Evolutionary conservation across 768 basidiomycete species (phyloP), one percentile per base, ranked within the genome.

Genomic region (Tricholoma hemisulphureum): DNA sequence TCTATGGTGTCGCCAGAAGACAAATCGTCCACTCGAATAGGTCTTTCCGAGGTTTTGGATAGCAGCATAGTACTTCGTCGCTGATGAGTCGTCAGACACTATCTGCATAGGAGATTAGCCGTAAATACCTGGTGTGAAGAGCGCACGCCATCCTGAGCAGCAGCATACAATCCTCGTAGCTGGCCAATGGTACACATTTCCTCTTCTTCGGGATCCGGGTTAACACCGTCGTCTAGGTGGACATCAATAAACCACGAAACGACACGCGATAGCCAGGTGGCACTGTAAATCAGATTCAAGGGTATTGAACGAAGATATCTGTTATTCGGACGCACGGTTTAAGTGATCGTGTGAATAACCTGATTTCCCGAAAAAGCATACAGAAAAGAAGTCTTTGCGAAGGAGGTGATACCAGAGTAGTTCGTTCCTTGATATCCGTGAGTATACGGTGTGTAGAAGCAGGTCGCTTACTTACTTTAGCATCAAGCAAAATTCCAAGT

Each of bases 311-410:
- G 52, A 13, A 51, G n/a, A 46, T 9, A 13, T 51, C 23, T 21
- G 16, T 16, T 37, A 20, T 2, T 21, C 20, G 26, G 24, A 67
- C 84, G 41, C 69, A 89, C 88, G 78, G 68, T 69, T 86, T 89
- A 24, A 86, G 67, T 0, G 88, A 88, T 50, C 82, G 77, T 1
- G 83, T 85, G 6, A 87, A 63, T 5, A 88, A 70, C 52, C 90
- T 74, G 32, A 89, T 80, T 64, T 89, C 85, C 2, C 82, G 76
- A 51, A 91, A 82, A 6, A 93, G 69, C 18, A 82, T 74, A 56
- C 79, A 81, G 53, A 88, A 78, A 21, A 91, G 71, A 50, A 84
- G 71, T 29, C 88, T 73, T 46, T 87, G 85, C 1, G 84, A 83
- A 3, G 79, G 72, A 1, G 88, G 81, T 5, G 26, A 28, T 49